These are phyloP conservation scores for Ophiocordyceps camponoti-rufipedis DNA, from an alignment of 2,329 filamentous ascomycete species.

Conservation along the genomic window DNA sequence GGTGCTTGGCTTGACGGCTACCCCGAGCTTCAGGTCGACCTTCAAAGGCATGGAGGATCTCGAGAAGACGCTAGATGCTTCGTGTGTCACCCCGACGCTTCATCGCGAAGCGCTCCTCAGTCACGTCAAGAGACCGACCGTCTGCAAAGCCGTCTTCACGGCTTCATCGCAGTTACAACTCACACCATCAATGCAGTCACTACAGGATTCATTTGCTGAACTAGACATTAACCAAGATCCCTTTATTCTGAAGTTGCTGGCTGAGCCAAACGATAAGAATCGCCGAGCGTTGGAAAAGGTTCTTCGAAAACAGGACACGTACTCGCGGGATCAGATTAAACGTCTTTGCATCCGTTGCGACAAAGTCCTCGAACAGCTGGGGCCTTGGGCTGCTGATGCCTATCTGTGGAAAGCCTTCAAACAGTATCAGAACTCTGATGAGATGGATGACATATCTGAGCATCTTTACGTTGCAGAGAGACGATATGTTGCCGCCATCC, in stretches of 20 bases:
- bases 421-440: slow-evolving; percentile 11
- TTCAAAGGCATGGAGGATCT: slow-evolving; percentile 37
- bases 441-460: slow-evolving; percentile 11
- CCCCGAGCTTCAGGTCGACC: slow-evolving; percentile 47
- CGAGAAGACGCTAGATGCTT: slow-evolving; percentile 51
- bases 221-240: slow-evolving; percentile 46
- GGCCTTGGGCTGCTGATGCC: slow-evolving; percentile 49
- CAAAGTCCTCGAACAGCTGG: slow-evolving; percentile 38
- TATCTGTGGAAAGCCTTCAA: slow-evolving; percentile 37
- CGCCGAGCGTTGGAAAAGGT: slow-evolving; percentile 17
- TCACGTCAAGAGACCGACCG: slow-evolving; percentile 46
- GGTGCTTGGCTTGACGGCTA: slow-evolving; percentile 68
- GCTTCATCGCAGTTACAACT: neutral
- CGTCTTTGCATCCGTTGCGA: slow-evolving; percentile 29
- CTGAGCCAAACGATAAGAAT: slow-evolving; percentile 21
- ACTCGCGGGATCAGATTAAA: slow-evolving; percentile 34
- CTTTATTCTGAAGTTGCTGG: slow-evolving; percentile 27
- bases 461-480: slow-evolving; percentile 31
- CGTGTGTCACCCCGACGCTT: slow-evolving; percentile 47
- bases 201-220: slow-evolving; percentile 19
- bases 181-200: slow-evolving; percentile 21
- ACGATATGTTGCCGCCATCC: slow-evolving; percentile 30
- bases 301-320: slow-evolving; percentile 27
- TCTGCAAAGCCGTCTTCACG: slow-evolving; percentile 14
- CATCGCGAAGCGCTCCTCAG: slow-evolving; percentile 53